These are phyloP conservation scores for Nadsonia fulvescens DNA, from an alignment of 805 yeast genomes.

Conservation along the genomic window DNA sequence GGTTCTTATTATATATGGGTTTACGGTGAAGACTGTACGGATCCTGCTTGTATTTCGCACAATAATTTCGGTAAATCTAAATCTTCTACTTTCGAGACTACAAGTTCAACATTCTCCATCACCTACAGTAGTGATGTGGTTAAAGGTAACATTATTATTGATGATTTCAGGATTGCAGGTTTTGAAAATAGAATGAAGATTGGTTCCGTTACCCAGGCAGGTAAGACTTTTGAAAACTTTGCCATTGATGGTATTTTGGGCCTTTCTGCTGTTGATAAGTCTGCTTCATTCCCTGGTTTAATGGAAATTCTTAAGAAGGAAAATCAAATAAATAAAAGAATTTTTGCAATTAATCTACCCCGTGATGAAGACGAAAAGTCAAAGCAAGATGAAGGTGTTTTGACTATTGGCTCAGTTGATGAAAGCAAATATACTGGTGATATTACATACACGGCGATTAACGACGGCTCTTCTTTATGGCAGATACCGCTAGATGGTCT, in stretches of 20 bases:
- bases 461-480: slow-evolving; percentile 27
- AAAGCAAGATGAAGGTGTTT: slow-evolving; percentile 25
- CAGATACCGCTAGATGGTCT: slow-evolving; percentile 25
- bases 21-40: slow-evolving; percentile 32
- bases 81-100: slow-evolving; percentile 7
- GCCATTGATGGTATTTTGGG: slow-evolving; percentile 45
- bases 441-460: slow-evolving; percentile 22
- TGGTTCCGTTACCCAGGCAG: slow-evolving; percentile 37
- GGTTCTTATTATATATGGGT: slow-evolving; percentile 52
- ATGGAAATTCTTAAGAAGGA: slow-evolving; percentile 12
- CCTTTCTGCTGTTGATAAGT: slow-evolving; percentile 29
- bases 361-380: slow-evolving; percentile 12
- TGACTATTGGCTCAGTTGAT: slow-evolving; percentile 26
- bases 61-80: slow-evolving; percentile 6
- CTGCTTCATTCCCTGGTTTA: slow-evolving; percentile 15
- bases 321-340: slow-evolving; percentile 13
- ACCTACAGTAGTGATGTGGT: slow-evolving; percentile 38
- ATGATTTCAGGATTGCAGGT: slow-evolving; percentile 22
- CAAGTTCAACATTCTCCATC: slow-evolving; percentile 24
- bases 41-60: slow-evolving; percentile 25
- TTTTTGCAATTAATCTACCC: slow-evolving; percentile 31
- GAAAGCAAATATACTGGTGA: slow-evolving; percentile 24
- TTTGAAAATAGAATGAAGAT: slow-evolving; percentile 23
- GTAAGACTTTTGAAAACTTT: slow-evolving; percentile 32
- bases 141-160: slow-evolving; percentile 28